Evolutionary conservation across 2,329 filamentous ascomycete species (phyloP), one percentile per base, ranked within the genome.

Genomic region (Colletotrichum spaethianum): DNA sequence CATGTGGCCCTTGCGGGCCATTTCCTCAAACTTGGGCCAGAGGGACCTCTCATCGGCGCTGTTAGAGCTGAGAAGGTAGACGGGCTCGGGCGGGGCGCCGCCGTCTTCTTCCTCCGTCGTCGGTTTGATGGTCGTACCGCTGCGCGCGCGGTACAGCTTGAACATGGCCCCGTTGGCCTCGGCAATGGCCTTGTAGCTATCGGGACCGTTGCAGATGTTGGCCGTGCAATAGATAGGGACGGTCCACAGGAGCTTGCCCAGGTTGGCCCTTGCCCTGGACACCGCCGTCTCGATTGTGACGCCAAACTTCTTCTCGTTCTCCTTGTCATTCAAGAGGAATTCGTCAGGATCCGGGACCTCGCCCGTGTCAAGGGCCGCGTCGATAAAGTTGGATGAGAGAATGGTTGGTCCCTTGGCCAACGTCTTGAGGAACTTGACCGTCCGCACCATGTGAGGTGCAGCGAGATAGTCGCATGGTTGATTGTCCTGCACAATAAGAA

Each of bases 401-500:
- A 98, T 89, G 1, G 89, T 88, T 0, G 95, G 94, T 0, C 93
- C 95, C 71, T 91, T 91, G 23, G 96, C 95, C 36, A 99, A 85
- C 16, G 95, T 94, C 73, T 92, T 93, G 61, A 98, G 91, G 79
- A 99, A 99, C 79, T 99, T 99, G 80, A 94, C 91, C 0, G 96
- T 99, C 46, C 96, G 93, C 42, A 98, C 90, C 73, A 98, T 91
- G 52, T 91, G 89, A 0, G 96, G 96, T 4, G 96, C 96, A 42
- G 94, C 95, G 14, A 99, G 89, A 79, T 97, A 94, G 77, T 96
- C 94, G 79, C 94, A 96, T 55, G 90, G 88, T 59, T 90, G 89
- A 33, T 91, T 91, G 78, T 98, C 93, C 76, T 92, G 88, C 5
- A 94, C 93, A 28, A 98, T 90, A 75, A 91, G 87, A 67, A 99